These are phyloP conservation scores for Umbelopsis isabellina DNA, from an alignment of 192 early-diverging fungal genomes.

Conservation along the genomic window DNA sequence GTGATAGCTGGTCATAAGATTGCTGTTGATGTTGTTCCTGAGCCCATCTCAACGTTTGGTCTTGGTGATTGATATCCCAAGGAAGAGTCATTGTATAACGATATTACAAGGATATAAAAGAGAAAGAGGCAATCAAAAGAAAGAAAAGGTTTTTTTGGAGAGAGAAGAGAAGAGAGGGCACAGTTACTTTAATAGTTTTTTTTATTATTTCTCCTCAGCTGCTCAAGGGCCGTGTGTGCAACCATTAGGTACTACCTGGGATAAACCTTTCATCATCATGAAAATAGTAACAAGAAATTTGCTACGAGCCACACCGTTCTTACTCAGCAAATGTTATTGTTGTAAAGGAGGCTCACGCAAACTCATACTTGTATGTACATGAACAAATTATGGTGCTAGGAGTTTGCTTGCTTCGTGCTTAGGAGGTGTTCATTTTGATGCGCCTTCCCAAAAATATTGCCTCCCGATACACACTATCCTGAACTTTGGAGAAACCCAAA, in stretches of 20 bases:
- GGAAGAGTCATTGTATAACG: not conserved
- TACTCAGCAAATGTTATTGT: not conserved
- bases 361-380: no score
- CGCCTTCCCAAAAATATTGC: no score
- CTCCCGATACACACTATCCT: no score
- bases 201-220: constrained; percentile 21
- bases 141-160: not conserved
- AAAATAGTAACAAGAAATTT: not conserved
- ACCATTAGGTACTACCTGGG: not conserved
- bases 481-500: no score
- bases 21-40: constrained; percentile 26
- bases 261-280: no score
- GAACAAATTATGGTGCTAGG: no score
- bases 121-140: not conserved
- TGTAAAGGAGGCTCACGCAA: no score
- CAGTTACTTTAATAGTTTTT: not conserved
- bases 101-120: not conserved
- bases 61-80: not conserved
- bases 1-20: not conserved
- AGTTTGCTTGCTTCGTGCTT: no score
- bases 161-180: constrained; percentile 18
- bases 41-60: not conserved
- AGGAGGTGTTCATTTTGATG: no score
- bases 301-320: not conserved
- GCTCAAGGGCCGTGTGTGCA: constrained; percentile 7